Evolutionary conservation across 2,329 filamentous ascomycete genomes (phyloP).

Genomic region (Pseudogymnoascus sp.): DNA sequence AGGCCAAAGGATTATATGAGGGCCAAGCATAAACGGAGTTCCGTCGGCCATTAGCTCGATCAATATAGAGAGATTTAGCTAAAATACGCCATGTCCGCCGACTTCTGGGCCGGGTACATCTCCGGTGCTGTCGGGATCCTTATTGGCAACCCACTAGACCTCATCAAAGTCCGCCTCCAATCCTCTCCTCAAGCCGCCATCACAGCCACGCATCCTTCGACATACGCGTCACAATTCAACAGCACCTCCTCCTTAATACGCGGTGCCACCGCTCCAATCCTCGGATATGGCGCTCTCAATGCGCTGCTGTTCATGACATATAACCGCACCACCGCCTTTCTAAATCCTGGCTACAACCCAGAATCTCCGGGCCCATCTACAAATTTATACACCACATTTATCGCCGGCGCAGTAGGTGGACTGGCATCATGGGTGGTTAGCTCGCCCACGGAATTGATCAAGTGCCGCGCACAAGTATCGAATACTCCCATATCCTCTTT

Average conservation of each 20-base stretch:
- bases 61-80: neutral
- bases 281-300: constrained; percentile 87
- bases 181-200: constrained; percentile 20
- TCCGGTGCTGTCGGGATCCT: constrained; percentile 81
- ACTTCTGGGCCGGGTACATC: constrained; percentile 91
- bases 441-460: constrained; percentile 83
- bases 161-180: constrained; percentile 76
- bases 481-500: constrained; percentile 24
- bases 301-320: constrained; percentile 85
- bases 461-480: constrained; percentile 76
- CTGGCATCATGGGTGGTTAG: constrained; percentile 80
- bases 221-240: constrained; percentile 30
- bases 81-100: constrained; percentile 39
- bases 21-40: neutral
- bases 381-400: constrained; percentile 61
- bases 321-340: constrained; percentile 66
- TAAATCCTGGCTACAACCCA: constrained; percentile 38
- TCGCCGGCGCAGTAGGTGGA: constrained; percentile 74
- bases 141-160: constrained; percentile 78
- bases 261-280: constrained; percentile 75
- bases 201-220: constrained; percentile 15
- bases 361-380: constrained; percentile 30
- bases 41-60: neutral
- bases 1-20: neutral
- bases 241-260: constrained; percentile 38